A percentile compares a stretch with the other conserved stretches of the same genome.
These are phyloP conservation scores for Physcomitrellopsis africana DNA, from an alignment of 225 moss, liverwort and hornwort genomes.

Conservation along the genomic window DNA sequence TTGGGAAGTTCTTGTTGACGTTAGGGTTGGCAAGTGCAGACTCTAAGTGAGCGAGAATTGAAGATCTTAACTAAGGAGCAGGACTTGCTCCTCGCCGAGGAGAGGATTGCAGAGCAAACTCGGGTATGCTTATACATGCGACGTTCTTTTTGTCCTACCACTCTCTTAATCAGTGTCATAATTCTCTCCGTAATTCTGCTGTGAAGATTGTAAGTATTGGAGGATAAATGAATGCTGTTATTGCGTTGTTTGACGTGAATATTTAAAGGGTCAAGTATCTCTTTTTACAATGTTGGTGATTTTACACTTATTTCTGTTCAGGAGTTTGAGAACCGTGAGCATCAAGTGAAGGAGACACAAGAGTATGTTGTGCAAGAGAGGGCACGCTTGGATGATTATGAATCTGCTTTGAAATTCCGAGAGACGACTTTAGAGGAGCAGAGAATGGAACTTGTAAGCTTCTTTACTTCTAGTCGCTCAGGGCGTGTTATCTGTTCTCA, in stretches of 20 bases:
- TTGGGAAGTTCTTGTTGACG: slow-evolving; percentile 16
- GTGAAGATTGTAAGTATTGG: not conserved
- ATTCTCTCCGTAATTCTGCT: not conserved
- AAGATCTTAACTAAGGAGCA: slow-evolving; percentile 72
- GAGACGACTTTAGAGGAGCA: slow-evolving; percentile 84
- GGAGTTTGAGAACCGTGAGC: slow-evolving; percentile 69
- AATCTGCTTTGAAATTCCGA: slow-evolving; percentile 76
- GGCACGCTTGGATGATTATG: slow-evolving; percentile 74
- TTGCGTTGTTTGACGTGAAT: not conserved
- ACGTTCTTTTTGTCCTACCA: not conserved
- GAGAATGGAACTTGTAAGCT: slow-evolving; percentile 82
- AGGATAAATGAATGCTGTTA: not conserved
- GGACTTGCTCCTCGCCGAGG: slow-evolving; percentile 63
- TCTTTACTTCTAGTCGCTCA: not conserved
- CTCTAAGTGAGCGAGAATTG: slow-evolving; percentile 61
- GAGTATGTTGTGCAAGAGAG: slow-evolving; percentile 67
- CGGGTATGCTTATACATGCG: slow-evolving; percentile 41
- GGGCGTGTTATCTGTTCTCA: not conserved
- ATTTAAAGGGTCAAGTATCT: not conserved
- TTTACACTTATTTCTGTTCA: slow-evolving; percentile 29
- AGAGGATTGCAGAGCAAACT: slow-evolving; percentile 64
- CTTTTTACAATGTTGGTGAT: not conserved
- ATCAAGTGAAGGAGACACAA: slow-evolving; percentile 62
- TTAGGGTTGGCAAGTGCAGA: slow-evolving; percentile 39
- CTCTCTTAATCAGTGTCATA: not conserved